These are phyloP conservation scores for Aspergillus pseudoglaucus DNA, from an alignment of 2,329 filamentous ascomycete species.

Conservation along the genomic window DNA sequence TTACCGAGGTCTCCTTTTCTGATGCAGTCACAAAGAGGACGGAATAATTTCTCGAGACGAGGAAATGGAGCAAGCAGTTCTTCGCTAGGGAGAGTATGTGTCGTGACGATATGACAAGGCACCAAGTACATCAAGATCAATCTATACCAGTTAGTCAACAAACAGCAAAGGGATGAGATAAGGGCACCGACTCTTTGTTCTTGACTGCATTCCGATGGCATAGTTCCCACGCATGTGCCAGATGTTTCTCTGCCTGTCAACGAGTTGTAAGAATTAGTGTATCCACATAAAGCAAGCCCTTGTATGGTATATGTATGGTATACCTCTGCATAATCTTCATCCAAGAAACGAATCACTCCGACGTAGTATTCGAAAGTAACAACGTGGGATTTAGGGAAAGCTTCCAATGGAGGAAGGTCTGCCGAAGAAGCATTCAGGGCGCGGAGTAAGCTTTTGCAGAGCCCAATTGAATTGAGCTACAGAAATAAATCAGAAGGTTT, in stretches of 20 bases:
- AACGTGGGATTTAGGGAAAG: slow-evolving; percentile 81
- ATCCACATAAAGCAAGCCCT: neutral
- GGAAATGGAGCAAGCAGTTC: slow-evolving; percentile 69
- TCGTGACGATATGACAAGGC: slow-evolving; percentile 84
- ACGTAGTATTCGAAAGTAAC: slow-evolving; percentile 97
- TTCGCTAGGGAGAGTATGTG: slow-evolving; percentile 71
- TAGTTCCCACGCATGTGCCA: slow-evolving; percentile 73
- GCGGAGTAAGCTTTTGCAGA: slow-evolving; percentile 83
- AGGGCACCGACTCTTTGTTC: slow-evolving; percentile 67
- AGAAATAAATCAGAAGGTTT: slow-evolving; percentile 5
- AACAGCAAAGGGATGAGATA: neutral
- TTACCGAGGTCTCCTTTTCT: slow-evolving; percentile 72
- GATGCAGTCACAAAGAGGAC: slow-evolving; percentile 71
- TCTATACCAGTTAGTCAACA: slow-evolving; percentile 41
- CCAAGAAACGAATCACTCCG: slow-evolving; percentile 85
- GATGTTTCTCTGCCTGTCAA: slow-evolving; percentile 65
- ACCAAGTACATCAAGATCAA: slow-evolving; percentile 92
- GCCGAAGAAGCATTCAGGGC: slow-evolving; percentile 68
- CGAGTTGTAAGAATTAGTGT: slow-evolving; percentile 5
- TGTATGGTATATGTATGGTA: slow-evolving; percentile 31
- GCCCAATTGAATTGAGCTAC: slow-evolving; percentile 74
- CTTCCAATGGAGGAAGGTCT: slow-evolving; percentile 72
- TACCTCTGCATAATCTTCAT: slow-evolving; percentile 83
- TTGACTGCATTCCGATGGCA: slow-evolving; percentile 66
- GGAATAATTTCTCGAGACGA: slow-evolving; percentile 67